A percentile compares a stretch with the other conserved stretches of the same genome.
Conservation (phyloP, 2,329 filamentous ascomycete species). For the Hysterium pulicare region DNA sequence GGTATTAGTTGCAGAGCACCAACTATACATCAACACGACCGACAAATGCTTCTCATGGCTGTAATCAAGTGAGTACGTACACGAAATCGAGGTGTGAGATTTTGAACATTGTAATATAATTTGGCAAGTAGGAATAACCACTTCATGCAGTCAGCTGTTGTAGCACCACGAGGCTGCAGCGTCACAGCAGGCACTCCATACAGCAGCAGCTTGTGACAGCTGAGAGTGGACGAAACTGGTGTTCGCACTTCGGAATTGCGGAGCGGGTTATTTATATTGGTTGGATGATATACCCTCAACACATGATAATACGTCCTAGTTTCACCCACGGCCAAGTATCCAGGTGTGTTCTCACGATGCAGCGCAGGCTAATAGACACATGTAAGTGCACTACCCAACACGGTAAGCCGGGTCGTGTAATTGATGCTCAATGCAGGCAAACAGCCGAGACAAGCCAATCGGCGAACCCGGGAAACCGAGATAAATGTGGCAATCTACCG, state of each 20-base stretch:
- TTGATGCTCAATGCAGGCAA: not conserved
- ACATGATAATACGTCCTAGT: no score
- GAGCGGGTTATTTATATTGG: not conserved
- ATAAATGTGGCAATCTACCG: not conserved
- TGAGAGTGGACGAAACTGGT: not conserved
- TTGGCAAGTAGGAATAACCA: no score
- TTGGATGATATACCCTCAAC: not conserved
- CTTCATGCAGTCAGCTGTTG: not conserved
- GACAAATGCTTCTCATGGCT: no score
- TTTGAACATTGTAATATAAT: no score
- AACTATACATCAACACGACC: no score
- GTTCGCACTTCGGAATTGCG: not conserved
- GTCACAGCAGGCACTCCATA: not conserved
- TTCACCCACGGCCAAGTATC: no score
- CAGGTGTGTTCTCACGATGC: no score
- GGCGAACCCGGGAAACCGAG: constrained; percentile 3
- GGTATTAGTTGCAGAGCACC: no score
- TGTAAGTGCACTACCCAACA: not conserved
- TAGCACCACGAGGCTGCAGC: not conserved
- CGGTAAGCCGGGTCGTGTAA: constrained; percentile 1
- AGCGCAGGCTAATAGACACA: not conserved
- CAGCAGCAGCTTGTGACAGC: not conserved
- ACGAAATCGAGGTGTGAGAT: no score
- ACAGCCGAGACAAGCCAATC: constrained; percentile 1
- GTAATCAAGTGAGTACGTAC: no score